phyloP scores from a whole-genome alignment of 2,329 filamentous ascomycete species.

The Cryphonectria naterciae region DNA sequence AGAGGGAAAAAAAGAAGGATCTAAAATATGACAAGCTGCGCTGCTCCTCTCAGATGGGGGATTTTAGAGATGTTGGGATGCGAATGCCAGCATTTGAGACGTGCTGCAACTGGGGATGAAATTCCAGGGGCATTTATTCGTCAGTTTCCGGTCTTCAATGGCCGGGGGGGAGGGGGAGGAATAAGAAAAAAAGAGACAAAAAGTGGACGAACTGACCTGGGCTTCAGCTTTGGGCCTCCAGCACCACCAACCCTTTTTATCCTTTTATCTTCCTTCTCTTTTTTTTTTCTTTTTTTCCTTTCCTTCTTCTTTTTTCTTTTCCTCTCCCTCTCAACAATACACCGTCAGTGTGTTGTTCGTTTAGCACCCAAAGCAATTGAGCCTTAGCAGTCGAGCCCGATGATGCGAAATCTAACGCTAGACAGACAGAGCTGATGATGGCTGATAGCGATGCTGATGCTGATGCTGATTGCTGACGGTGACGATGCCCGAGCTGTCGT shows the following conservation, averaged over 20 bases:
- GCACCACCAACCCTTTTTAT: neutral
- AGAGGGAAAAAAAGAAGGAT: neutral
- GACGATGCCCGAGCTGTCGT: constrained; percentile 8
- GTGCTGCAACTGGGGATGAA: neutral
- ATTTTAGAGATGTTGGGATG: neutral
- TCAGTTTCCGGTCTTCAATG: neutral
- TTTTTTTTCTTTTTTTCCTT: no score
- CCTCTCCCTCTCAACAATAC: neutral
- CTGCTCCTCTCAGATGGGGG: neutral
- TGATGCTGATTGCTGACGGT: constrained; percentile 9
- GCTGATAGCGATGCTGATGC: no score
- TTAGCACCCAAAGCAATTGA: neutral
- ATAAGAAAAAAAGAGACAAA: neutral
- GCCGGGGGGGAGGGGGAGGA: neutral
- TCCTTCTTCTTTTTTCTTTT: no score
- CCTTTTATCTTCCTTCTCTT: neutral
- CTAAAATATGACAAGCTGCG: neutral
- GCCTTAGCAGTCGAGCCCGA: constrained; percentile 1
- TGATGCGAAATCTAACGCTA: neutral
- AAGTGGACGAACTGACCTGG: neutral
- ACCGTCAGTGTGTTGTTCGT: neutral
- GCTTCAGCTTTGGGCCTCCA: neutral
- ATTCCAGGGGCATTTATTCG: neutral
- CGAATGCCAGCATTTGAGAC: neutral
- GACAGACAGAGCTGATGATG: neutral